Conservation (phyloP, 1,139 yeast genomes). For the Candida neerlandica region DNA sequence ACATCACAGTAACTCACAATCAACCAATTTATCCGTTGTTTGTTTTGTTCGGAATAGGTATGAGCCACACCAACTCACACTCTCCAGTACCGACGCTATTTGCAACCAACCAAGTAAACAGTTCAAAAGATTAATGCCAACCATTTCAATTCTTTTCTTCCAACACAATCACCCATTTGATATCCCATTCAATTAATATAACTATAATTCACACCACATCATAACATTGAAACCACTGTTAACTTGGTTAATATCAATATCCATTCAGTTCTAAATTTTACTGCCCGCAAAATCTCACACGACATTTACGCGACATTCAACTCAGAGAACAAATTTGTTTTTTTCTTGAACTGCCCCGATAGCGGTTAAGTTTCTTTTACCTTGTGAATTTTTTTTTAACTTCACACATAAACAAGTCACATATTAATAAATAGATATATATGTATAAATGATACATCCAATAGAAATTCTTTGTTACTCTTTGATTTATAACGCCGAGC, state of each 20-base stretch:
- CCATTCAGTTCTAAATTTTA: background rate
- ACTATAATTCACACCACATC: too few relatives aligned
- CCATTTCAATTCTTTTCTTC: background rate
- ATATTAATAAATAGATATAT: background rate
- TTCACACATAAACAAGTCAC: background rate
- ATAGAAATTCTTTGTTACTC: background rate
- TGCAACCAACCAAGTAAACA: background rate
- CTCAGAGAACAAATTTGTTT: background rate
- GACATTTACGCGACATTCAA: conserved; percentile 1
- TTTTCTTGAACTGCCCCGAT: background rate
- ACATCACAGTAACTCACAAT: background rate
- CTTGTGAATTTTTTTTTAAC: conserved; percentile 1
- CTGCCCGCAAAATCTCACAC: background rate
- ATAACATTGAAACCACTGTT: too few relatives aligned
- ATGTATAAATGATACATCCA: background rate
- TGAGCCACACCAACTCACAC: background rate
- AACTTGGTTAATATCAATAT: background rate
- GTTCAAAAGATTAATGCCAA: background rate
- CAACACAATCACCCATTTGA: background rate
- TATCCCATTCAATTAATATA: background rate
- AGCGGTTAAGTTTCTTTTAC: conserved; percentile 4
- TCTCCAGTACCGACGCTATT: background rate
- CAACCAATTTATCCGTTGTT: too few relatives aligned
- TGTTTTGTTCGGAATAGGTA: too few relatives aligned
- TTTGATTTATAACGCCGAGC: conserved; percentile 3